Base-by-base conservation (phyloP, 192 early-diverging fungal genomes). In the Kickxella alabastrina region DNA sequence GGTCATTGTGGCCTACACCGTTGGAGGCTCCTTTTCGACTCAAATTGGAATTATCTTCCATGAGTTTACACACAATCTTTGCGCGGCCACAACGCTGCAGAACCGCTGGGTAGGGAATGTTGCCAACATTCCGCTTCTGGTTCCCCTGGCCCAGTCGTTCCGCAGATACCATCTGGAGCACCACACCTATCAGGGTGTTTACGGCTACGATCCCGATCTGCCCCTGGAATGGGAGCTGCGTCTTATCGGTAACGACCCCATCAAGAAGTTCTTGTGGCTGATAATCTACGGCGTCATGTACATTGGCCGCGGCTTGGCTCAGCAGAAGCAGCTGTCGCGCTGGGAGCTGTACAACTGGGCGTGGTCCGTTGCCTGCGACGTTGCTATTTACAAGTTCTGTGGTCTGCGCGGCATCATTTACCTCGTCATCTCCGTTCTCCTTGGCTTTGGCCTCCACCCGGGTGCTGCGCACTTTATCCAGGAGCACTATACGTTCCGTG, bases 131-230 rank as follows among this genome's bases (percentile, higher is more conserved):
- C 83, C 84, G 50, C 83, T 98, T 53, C 85, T 85, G 2, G 83
- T 88, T 7, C 88, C 88, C 6, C 80, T 90, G 23, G 85, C 87
- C 17, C 80, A 82, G 62, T 90, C 88, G 17, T 90, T 90, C 78
- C 85, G 88, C 43, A 79, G 87, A 4, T 88, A 89, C 60, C 95
- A 98, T 72, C 79, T 96, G 49, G 95, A 95, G 69, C 95, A 98
- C 68, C 95, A 98, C 78, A 88, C 89, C n/a, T 94, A 85, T 75
- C 92, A 95, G 75, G 95, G 95, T 14, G 93, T 96, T 12, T 83
- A 86, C 19, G 93, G 92, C 14, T 83, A 88, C 60, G 95, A 98
- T 61, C 89, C 92, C 42, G 95, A 98, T 63, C 80, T 98, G 21
- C 95, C 95, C 6, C 76, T 91, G 7, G 84, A 90, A 41, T 85